Evolutionary conservation across 805 yeast species (phyloP).

Genomic region (Priceomyces haplophilus): DNA sequence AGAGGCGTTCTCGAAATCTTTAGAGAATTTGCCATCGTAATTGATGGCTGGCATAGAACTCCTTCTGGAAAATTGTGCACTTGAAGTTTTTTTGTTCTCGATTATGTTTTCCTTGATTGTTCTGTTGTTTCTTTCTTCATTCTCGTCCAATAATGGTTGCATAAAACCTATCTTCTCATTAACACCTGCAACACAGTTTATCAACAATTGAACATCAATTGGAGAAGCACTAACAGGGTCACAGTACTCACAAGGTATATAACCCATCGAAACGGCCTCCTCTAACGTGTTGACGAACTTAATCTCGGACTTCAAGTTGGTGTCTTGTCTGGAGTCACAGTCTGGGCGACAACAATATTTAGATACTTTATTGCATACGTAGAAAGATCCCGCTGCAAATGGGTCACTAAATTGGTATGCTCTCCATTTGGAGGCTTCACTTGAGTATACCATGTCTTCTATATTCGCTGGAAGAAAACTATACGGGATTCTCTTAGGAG

Average conservation of each 20-base stretch:
- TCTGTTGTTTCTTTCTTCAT: constrained; percentile 36
- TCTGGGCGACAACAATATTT: constrained; percentile 63
- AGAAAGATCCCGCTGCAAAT: constrained; percentile 57
- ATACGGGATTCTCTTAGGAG: too few relatives aligned
- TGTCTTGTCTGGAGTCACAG: constrained; percentile 51
- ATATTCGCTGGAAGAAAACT: too few relatives aligned
- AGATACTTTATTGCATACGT: constrained; percentile 45
- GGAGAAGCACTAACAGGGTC: constrained; percentile 47
- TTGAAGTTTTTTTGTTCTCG: constrained; percentile 22
- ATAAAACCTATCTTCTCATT: constrained; percentile 58
- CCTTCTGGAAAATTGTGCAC: constrained; percentile 25
- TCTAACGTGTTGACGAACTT: constrained; percentile 39
- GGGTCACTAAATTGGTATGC: constrained; percentile 69
- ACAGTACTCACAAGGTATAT: constrained; percentile 51
- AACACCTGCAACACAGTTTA: constrained; percentile 51
- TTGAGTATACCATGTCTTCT: constrained; percentile 34
- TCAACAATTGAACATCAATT: constrained; percentile 44
- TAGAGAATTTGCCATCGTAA: constrained; percentile 21
- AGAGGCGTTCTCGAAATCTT: constrained; percentile 21
- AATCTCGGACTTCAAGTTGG: constrained; percentile 45
- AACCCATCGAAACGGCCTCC: constrained; percentile 47
- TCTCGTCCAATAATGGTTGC: constrained; percentile 48
- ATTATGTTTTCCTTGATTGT: constrained; percentile 37
- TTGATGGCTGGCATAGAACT: constrained; percentile 27
- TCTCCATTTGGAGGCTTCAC: constrained; percentile 51